Conservation (phyloP, 1,139 yeast species). For the Zygosaccharomyces pseudobailii region DNA sequence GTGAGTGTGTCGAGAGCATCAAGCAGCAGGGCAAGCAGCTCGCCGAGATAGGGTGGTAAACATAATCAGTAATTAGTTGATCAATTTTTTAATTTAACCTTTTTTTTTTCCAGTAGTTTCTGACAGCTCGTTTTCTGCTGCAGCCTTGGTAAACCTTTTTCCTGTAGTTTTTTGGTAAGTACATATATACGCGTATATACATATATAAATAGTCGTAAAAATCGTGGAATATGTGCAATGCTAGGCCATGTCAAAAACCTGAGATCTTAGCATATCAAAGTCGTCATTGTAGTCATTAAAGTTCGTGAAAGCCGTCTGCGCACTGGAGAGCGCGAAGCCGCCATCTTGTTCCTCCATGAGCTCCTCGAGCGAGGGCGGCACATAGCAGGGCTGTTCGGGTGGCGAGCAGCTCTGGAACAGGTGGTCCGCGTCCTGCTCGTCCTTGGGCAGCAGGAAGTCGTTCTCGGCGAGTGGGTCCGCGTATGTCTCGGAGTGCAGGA, state of each 20-base stretch:
- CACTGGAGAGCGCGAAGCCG: constrained; percentile 10
- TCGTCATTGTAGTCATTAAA: constrained; percentile 16
- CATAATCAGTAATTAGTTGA: not conserved
- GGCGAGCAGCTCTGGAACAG: constrained; percentile 5
- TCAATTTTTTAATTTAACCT: not conserved
- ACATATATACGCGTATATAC: not conserved
- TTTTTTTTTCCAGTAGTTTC: not conserved
- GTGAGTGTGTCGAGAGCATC: constrained; percentile 26
- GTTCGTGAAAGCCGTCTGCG: constrained; percentile 6
- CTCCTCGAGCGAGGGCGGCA: constrained; percentile 33
- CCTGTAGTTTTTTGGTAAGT: not conserved
- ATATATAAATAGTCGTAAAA: constrained; percentile 7
- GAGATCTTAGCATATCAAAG: constrained; percentile 17
- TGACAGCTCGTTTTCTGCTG: no score
- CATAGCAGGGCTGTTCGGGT: constrained; percentile 16
- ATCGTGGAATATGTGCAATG: constrained; percentile 1
- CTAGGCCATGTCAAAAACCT: constrained; percentile 17
- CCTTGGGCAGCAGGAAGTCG: constrained; percentile 2
- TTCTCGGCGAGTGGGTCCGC: not conserved
- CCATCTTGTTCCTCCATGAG: constrained; percentile 32
- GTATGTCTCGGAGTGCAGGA: constrained; percentile 9
- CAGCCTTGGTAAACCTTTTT: no score
- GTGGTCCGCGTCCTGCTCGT: constrained; percentile 5
- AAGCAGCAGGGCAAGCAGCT: constrained; percentile 18
- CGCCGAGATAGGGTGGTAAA: constrained; percentile 29